Percentiles rank a stretch among this genome's conserved stretches.
Evolutionary conservation across 176 grass and related monocot species (phyloP).

Genomic region (Zizania latifolia): DNA sequence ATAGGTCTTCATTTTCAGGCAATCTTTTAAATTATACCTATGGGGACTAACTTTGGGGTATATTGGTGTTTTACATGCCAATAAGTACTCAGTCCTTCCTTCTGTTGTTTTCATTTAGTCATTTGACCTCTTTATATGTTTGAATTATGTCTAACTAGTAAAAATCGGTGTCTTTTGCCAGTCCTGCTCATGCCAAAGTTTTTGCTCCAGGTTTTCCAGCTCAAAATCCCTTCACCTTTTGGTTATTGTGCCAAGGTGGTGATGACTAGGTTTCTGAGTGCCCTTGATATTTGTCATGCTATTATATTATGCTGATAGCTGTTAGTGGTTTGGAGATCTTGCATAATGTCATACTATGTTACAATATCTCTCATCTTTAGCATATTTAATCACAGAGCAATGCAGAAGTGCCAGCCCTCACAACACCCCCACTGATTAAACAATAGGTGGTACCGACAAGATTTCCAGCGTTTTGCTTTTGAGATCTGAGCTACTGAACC

Average conservation of each 20-base stretch:
- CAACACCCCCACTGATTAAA: constrained; percentile 23
- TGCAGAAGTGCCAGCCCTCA: constrained; percentile 25
- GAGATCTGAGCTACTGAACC: constrained; percentile 28
- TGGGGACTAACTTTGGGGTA: background rate
- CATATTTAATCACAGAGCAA: background rate
- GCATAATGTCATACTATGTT: background rate
- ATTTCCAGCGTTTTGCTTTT: constrained; percentile 35
- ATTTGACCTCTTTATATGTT: background rate
- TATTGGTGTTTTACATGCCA: background rate
- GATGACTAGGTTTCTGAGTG: constrained; percentile 4
- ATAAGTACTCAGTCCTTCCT: background rate
- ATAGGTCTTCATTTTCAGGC: background rate
- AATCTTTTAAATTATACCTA: background rate
- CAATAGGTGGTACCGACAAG: constrained; percentile 10
- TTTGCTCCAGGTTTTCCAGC: constrained; percentile 7
- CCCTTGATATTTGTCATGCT: background rate
- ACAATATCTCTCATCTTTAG: background rate
- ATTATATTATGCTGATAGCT: background rate
- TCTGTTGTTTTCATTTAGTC: background rate
- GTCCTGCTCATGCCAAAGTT: constrained; percentile 2
- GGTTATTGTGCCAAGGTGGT: constrained; percentile 5
- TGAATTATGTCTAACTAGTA: background rate
- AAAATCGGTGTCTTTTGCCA: background rate
- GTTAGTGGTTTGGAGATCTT: background rate
- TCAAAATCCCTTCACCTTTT: background rate